Conservation (phyloP, 495 filamentous ascomycete genomes). For the Lichenothelia convexa region DNA sequence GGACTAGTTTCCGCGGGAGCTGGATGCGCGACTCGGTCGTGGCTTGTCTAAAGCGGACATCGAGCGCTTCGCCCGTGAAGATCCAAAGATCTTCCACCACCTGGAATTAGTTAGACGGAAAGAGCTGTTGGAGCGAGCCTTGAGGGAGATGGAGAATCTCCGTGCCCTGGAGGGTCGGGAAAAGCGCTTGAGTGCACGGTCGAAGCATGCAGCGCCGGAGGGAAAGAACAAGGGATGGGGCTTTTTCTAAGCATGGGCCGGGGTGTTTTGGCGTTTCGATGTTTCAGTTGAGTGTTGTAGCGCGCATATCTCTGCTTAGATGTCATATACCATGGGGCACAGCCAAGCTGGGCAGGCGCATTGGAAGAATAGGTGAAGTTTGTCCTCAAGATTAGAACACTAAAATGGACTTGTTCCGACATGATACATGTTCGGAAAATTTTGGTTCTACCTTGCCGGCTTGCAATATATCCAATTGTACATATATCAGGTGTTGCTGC, state of each 20-base stretch:
- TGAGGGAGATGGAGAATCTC: slow-evolving; percentile 85
- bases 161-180: slow-evolving; percentile 45
- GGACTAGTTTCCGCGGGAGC: slow-evolving; percentile 64
- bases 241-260: slow-evolving; percentile 1
- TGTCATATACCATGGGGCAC: not conserved
- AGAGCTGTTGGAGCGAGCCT: slow-evolving; percentile 76
- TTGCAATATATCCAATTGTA: too few species aligned
- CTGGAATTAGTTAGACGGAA: slow-evolving; percentile 83
- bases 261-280: too few species aligned
- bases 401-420: too few species aligned
- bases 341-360: too few species aligned
- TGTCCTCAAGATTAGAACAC: too few species aligned
- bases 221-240: slow-evolving; percentile 6
- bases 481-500: too few species aligned
- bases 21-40: slow-evolving; percentile 73
- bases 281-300: too few species aligned
- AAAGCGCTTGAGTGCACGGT: slow-evolving; percentile 12
- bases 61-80: slow-evolving; percentile 81
- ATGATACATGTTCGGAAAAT: too few species aligned
- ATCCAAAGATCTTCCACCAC: slow-evolving; percentile 71
- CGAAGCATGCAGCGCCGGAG: slow-evolving; percentile 5
- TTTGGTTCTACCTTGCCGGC: too few species aligned
- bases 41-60: slow-evolving; percentile 60
- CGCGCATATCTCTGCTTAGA: not conserved
- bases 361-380: too few species aligned